A percentile compares a stretch with the other conserved stretches of the same genome.
Evolutionary conservation across 768 basidiomycete genomes (phyloP).

Genomic region (Hydnomerulius pinastri): DNA sequence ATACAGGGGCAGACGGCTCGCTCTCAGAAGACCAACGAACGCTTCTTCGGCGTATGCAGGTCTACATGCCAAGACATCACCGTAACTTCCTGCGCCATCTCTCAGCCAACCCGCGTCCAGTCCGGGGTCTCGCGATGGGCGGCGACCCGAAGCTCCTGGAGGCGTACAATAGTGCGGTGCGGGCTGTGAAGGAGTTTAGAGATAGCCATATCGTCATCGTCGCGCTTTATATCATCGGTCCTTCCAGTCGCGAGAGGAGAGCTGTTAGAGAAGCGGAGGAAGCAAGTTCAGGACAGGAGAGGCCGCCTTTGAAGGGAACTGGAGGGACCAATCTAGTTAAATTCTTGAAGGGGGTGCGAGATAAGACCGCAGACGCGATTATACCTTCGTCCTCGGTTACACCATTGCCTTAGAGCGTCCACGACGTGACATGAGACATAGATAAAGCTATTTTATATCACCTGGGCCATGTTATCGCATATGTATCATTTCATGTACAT

Average conservation of each 20-base stretch:
- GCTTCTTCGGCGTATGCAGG: constrained; percentile 73
- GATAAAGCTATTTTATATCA: too few relatives aligned
- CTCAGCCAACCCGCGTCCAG: constrained; percentile 53
- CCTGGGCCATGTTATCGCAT: too few relatives aligned
- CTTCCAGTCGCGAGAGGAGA: constrained; percentile 41
- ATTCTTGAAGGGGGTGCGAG: constrained; percentile 73
- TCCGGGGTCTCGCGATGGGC: constrained; percentile 53
- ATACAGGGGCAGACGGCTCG: constrained; percentile 17
- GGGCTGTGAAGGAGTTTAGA: constrained; percentile 68
- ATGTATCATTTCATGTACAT: too few relatives aligned
- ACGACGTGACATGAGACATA: too few relatives aligned
- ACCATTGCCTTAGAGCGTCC: too few relatives aligned
- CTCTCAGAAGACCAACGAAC: constrained; percentile 24
- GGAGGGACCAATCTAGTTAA: constrained; percentile 79
- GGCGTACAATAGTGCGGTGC: constrained; percentile 67
- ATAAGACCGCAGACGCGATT: constrained; percentile 58
- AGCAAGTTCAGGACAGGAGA: constrained; percentile 22
- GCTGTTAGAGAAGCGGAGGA: constrained; percentile 1
- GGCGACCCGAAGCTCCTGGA: constrained; percentile 37
- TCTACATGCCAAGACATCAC: constrained; percentile 83
- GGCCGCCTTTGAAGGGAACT: constrained; percentile 58
- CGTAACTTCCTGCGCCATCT: constrained; percentile 77
- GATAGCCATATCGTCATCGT: constrained; percentile 80
- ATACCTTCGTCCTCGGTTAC: constrained; percentile 8
- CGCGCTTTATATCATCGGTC: constrained; percentile 73